Evolutionary conservation across 75 land plant genomes (phyloP).

Genomic region (Sequoiadendron giganteum): DNA sequence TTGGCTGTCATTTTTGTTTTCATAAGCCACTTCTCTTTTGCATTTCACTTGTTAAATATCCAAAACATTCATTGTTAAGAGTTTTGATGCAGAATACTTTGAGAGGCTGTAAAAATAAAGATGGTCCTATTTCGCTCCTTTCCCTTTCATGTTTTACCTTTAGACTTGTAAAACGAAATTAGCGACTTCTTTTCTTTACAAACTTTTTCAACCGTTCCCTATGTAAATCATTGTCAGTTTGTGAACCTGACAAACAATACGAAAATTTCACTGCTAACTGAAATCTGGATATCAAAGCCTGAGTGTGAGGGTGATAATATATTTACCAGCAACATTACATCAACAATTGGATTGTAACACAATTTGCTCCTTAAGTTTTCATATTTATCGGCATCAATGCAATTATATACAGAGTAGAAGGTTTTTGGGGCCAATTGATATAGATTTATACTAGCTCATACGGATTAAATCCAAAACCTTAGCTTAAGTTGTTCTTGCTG

Average conservation of each 20-base stretch:
- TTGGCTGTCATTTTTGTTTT: not conserved
- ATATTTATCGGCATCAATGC: not conserved
- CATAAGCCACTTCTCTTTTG: not conserved
- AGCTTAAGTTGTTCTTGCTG: not conserved
- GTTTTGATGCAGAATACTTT: not conserved
- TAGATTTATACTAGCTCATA: not conserved
- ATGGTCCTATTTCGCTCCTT: not conserved
- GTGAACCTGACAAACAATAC: not conserved
- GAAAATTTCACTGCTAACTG: not conserved
- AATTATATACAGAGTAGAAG: not conserved
- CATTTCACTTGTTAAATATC: not conserved
- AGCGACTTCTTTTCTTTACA: not conserved
- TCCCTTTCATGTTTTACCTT: not conserved
- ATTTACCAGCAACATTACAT: not conserved
- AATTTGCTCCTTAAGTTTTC: not conserved
- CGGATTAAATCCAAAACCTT: not conserved
- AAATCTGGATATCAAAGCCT: not conserved
- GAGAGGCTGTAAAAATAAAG: not conserved
- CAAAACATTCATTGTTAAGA: not conserved
- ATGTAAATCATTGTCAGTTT: not conserved
- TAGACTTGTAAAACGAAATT: not conserved
- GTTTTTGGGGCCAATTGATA: not conserved
- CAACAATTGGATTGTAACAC: not conserved
- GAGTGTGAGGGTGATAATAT: not conserved
- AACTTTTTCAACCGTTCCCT: not conserved